Evolutionary conservation across 371 early-diverging fungal genomes (phyloP), one percentile per base, ranked within the genome.

Genomic region (Lichtheimia corymbifera): DNA sequence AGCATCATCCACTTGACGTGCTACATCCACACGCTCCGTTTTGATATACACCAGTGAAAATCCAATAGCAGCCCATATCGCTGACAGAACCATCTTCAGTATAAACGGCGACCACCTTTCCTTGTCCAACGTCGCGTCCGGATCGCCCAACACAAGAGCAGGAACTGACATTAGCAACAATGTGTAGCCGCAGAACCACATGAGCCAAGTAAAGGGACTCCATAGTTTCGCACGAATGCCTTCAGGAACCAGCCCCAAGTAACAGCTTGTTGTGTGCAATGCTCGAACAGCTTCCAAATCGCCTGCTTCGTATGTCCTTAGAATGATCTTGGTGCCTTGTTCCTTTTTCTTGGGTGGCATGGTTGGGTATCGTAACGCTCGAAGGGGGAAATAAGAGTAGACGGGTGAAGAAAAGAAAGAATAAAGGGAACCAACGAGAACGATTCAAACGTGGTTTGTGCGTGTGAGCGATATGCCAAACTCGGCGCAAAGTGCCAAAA

Each of bases 141-240:
- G 45, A 20, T 65, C 53, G 0, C 64, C 72, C 5, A 66, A 15
- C 3, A 74, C 17, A 9, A 62, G 22, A 2, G 41, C 30, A 0
- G 76, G 77, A 11, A 77, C 59, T 12, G 50, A 12, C 9, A 61
- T 49, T 28, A 77, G 50, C 3, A 81, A 56, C 15, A 56, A 25
- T 14, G 70, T 64, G 35, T 74, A 81, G 0, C 64, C 72, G 18
- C 41, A 59, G 54, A 81, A 66, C 74, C 74, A 77, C n/a, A 74
- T 41, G 5, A 70, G 30, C 81, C 78, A 81, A 0, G 76, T 72
- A 9, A 61, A 20, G 5, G 76, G 73, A 12, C 70, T 43, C 78
- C 76, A 71, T n/a, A 77, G n/a, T 42, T 77, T 77, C 7, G 69
- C 65, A 44, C 76, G 68, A 13, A 81, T 68, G 14, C 74, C 76